Evolutionary conservation across 306 rosid species (phyloP).

Genomic region (Dalbergia cochinchinensis): DNA sequence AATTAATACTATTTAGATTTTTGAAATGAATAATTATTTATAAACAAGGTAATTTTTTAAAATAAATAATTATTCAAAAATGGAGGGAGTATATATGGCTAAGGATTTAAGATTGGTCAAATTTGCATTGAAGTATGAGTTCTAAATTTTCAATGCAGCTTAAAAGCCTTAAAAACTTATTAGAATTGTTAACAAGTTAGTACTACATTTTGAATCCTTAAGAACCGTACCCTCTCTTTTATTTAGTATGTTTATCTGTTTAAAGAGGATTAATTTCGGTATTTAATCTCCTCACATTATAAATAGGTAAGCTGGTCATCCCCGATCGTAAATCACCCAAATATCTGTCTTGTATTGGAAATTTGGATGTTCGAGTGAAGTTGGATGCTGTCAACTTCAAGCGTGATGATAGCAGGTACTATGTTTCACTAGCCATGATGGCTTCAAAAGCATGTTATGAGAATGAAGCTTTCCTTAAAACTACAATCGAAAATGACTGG

Average conservation of each 20-base stretch:
- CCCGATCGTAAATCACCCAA: slow-evolving; percentile 54
- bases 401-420: slow-evolving; percentile 55
- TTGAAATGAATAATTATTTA: no score
- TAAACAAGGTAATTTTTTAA: no score
- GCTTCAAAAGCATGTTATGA: slow-evolving; percentile 75
- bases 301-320: slow-evolving; percentile 54
- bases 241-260: neutral
- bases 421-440: slow-evolving; percentile 63
- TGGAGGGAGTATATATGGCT: no score
- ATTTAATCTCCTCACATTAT: neutral
- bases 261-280: neutral
- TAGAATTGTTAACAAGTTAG: no score
- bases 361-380: slow-evolving; percentile 59
- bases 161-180: no score
- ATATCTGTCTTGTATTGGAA: slow-evolving; percentile 64
- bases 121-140: no score
- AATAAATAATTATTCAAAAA: no score
- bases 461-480: slow-evolving; percentile 57
- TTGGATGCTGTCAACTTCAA: slow-evolving; percentile 46
- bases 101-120: no score
- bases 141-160: no score
- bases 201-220: no score
- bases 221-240: no score
- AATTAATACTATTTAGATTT: no score
- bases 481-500: slow-evolving; percentile 56